Evolutionary conservation across 768 basidiomycete species (phyloP).

Genomic region (Termitomyces sp.): DNA sequence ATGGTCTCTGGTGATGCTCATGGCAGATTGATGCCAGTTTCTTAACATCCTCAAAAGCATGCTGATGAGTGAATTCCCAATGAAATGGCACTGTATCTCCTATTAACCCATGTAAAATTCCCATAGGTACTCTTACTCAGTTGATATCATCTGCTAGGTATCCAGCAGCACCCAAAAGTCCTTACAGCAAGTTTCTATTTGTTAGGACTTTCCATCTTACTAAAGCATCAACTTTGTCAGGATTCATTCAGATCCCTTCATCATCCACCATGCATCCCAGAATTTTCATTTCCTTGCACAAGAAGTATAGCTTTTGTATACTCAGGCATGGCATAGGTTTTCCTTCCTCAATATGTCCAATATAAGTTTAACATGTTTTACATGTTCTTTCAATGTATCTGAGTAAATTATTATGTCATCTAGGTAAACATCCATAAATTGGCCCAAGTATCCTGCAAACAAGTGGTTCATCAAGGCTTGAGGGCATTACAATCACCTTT

Average conservation of each 20-base stretch:
- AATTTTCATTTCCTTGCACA: not conserved
- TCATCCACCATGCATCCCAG: not conserved
- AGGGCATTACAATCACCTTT: too few relatives aligned
- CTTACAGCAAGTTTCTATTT: not conserved
- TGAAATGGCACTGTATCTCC: not conserved
- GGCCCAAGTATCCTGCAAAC: not conserved
- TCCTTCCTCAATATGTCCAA: not conserved
- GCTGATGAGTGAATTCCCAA: not conserved
- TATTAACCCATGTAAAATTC: not conserved
- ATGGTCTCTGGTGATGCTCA: not conserved
- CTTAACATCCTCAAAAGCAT: not conserved
- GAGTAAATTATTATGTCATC: not conserved
- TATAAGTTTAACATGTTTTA: not conserved
- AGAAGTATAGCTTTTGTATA: not conserved
- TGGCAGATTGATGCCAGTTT: not conserved
- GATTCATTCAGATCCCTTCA: not conserved
- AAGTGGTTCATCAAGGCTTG: conserved; percentile 5
- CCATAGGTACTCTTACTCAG: conserved; percentile 1
- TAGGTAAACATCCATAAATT: too few relatives aligned
- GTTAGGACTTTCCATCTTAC: not conserved
- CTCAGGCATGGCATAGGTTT: not conserved
- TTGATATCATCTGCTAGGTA: conserved; percentile 1
- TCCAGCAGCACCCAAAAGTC: not conserved
- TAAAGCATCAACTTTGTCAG: not conserved
- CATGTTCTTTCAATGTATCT: conserved; percentile 1